Conservation (phyloP, 78 protist genomes). For the Dictyostelium brefeldianum region DNA sequence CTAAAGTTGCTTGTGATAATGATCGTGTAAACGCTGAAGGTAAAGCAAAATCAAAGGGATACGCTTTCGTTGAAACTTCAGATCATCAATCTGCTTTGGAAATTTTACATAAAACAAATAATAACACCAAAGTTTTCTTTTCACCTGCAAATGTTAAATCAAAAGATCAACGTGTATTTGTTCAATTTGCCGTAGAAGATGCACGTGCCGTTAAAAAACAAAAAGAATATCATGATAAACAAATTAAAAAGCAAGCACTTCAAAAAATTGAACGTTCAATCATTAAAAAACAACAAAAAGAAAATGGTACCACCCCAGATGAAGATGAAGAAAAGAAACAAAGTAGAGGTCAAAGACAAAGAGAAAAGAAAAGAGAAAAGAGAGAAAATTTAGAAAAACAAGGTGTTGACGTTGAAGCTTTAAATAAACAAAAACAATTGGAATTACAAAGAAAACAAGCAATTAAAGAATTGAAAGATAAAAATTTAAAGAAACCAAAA, state of each 20-base stretch:
- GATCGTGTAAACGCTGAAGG: constrained; percentile 36
- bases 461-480: neutral
- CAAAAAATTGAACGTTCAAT: neutral
- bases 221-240: constrained; percentile 13
- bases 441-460: neutral
- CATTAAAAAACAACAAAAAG: constrained; percentile 5
- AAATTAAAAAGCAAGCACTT: neutral
- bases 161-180: constrained; percentile 34
- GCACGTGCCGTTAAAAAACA: constrained; percentile 69
- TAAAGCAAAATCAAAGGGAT: constrained; percentile 58
- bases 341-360: constrained; percentile 58
- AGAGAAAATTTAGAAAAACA: neutral
- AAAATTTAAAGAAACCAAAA: neutral
- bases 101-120: constrained; percentile 29
- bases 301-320: neutral
- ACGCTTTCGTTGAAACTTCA: constrained; percentile 42
- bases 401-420: constrained; percentile 8
- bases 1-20: constrained; percentile 46
- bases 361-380: constrained; percentile 44
- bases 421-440: constrained; percentile 9
- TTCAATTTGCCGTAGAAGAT: constrained; percentile 70
- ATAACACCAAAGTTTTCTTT: constrained; percentile 5
- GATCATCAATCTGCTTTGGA: constrained; percentile 47
- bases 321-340: neutral
- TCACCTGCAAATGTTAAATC: neutral